phyloP scores from a whole-genome alignment of 768 basidiomycete species.

The Trametes punicea region DNA sequence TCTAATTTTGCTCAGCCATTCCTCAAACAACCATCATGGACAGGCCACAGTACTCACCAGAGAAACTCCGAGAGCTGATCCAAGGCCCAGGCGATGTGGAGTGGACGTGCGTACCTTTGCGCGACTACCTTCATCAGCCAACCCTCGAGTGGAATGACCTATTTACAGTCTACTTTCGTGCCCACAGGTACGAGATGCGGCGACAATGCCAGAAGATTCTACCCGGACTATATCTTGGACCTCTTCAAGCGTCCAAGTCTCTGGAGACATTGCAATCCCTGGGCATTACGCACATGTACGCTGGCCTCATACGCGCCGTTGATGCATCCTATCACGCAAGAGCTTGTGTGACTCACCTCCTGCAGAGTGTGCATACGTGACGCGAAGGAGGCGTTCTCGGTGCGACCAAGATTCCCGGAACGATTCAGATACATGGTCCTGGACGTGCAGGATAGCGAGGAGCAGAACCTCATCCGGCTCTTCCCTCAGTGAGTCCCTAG shows the following conservation, averaged over 20 bases:
- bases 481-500: constrained; percentile 68
- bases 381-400: constrained; percentile 86
- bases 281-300: constrained; percentile 81
- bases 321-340: no score
- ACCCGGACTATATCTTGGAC: constrained; percentile 77
- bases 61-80: constrained; percentile 55
- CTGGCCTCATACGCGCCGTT: no score
- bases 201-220: constrained; percentile 93
- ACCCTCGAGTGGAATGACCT: not conserved
- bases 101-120: constrained; percentile 61
- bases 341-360: not conserved
- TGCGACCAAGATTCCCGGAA: constrained; percentile 80
- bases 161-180: not conserved
- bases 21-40: not conserved
- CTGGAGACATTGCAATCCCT: constrained; percentile 61
- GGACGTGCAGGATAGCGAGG: constrained; percentile 89
- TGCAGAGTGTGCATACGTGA: constrained; percentile 84
- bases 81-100: constrained; percentile 81
- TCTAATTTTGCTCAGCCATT: not conserved
- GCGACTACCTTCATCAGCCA: not conserved
- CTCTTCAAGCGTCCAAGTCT: constrained; percentile 85
- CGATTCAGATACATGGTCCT: constrained; percentile 75
- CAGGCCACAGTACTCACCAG: constrained; percentile 17
- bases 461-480: constrained; percentile 89
- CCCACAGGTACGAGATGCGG: constrained; percentile 84